These are phyloP conservation scores for Backusella luteola DNA, from an alignment of 192 early-diverging fungal genomes.

Conservation along the genomic window DNA sequence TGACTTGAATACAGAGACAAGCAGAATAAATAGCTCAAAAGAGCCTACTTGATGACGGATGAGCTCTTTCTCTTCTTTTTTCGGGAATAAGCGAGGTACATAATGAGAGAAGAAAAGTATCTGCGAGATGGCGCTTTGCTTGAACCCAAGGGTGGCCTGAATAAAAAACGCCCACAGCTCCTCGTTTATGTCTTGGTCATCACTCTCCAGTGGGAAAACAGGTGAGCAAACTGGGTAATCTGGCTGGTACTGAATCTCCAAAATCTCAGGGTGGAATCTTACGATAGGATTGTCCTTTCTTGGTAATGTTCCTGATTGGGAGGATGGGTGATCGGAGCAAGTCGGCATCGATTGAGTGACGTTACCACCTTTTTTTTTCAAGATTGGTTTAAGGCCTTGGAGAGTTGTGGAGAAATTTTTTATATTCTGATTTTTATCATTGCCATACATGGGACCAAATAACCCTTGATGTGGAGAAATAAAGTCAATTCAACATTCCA, in stretches of 20 bases:
- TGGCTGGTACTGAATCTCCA: conserved; percentile 24
- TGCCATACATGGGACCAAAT: conserved; percentile 22
- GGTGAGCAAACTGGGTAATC: conserved; percentile 19
- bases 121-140: background rate
- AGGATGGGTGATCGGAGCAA: conserved; percentile 8
- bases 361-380: conserved; percentile 14
- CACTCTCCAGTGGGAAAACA: background rate
- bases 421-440: background rate
- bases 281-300: conserved; percentile 4
- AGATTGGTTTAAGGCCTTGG: conserved; percentile 12
- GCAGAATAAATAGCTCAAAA: background rate
- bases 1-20: background rate
- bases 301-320: background rate
- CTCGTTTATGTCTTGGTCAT: conserved; percentile 1
- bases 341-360: conserved; percentile 10
- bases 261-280: conserved; percentile 24
- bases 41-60: background rate
- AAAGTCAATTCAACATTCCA: background rate
- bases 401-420: background rate
- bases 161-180: conserved; percentile 3
- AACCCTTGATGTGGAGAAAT: conserved; percentile 14
- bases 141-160: background rate
- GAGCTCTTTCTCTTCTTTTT: background rate
- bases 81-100: background rate
- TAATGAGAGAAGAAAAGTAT: background rate